Evolutionary conservation across 768 basidiomycete species (phyloP), one percentile per base, ranked within the genome.

Genomic region (Termitomyces sp.): DNA sequence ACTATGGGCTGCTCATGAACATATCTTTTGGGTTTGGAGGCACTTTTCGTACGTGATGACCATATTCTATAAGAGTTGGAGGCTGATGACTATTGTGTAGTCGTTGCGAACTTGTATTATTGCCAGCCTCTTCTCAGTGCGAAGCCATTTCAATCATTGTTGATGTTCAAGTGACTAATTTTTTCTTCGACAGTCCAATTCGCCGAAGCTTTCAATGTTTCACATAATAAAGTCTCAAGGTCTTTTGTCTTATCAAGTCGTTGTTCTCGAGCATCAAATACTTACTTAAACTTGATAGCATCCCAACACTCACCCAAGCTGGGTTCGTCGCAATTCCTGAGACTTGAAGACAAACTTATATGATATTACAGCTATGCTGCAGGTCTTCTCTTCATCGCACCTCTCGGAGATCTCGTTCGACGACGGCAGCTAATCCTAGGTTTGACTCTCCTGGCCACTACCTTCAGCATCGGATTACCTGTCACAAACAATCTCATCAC

Each of bases 321-420:
- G 63, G 63, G 63, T 60, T 11, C 35, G 63, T 59, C 4, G 0
- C 3, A 7, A 39, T 24, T 40, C n/a, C 20, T 7, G 32, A 32
- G 1, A 32, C 35, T 49, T 28, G 33, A 18, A 38, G 22, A 28
- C 9, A 33, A 12, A 46, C 18, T 36, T 1, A 36, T 7, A 8
- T 39, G 18, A 4, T n/a, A 39, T 57, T 18, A 22, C 65, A 88
- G 90, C 46, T 94, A 92, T 70, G 89, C 88, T 1, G 76, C 76
- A 8, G 91, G 91, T 1, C 79, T 94, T 7, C 71, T 94, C 3
- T 72, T 94, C 45, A 84, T 96, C 57, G 84, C 90, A 0, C 94
- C 94, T 1, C 77, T 93, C 0, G 94, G 94, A 8, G 94, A 96
- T 70, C 81, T 95, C 22, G 81, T 93, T 33, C 88, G 89, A 20